phyloP scores from a whole-genome alignment of 228 moss, liverwort and hornwort species.

The Sphagnum magellanicum region DNA sequence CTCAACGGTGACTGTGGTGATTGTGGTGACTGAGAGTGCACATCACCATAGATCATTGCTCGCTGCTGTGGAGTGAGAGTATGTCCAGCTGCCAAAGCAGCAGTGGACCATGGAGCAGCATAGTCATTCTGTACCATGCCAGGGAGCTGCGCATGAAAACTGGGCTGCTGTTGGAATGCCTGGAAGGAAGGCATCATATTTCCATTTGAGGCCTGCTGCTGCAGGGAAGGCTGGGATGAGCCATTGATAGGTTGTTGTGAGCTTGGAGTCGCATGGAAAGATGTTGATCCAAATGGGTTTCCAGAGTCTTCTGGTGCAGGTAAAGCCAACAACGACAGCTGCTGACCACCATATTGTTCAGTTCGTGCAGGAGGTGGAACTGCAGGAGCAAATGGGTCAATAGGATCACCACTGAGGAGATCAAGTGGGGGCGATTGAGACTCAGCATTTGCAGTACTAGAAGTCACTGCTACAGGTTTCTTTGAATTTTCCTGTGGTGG shows the following conservation, averaged over 20 bases:
- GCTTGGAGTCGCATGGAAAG: conserved; percentile 64
- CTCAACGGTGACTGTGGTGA: conserved; percentile 27
- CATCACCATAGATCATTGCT: conserved; percentile 35
- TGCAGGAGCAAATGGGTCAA: conserved; percentile 22
- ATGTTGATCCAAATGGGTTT: conserved; percentile 79
- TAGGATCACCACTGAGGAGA: conserved; percentile 77
- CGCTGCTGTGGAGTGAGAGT: conserved; percentile 24
- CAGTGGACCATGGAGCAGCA: conserved; percentile 32
- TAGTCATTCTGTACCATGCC: conserved; percentile 20
- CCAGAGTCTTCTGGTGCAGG: conserved; percentile 40
- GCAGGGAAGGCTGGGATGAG: conserved; percentile 1
- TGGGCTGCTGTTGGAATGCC: conserved; percentile 17
- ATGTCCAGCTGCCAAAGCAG: conserved; percentile 7
- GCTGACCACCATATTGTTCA: conserved; percentile 24
- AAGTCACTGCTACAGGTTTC: conserved; percentile 9
- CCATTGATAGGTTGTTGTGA: conserved; percentile 13
- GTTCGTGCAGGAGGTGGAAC: conserved; percentile 24
- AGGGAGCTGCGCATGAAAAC: conserved; percentile 20
- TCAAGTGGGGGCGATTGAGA: conserved; percentile 56
- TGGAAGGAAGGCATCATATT: conserved; percentile 9
- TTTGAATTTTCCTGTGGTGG: conserved; percentile 24
- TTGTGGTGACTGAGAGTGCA: conserved; percentile 28
- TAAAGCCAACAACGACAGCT: conserved; percentile 26
- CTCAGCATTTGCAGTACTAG: conserved; percentile 8
- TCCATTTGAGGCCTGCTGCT: conserved; percentile 8